Percentiles rank a stretch among this genome's conserved stretches.
phyloP scores from a whole-genome alignment of 2,329 filamentous ascomycete species.

The Neoarthrinium moseri region DNA sequence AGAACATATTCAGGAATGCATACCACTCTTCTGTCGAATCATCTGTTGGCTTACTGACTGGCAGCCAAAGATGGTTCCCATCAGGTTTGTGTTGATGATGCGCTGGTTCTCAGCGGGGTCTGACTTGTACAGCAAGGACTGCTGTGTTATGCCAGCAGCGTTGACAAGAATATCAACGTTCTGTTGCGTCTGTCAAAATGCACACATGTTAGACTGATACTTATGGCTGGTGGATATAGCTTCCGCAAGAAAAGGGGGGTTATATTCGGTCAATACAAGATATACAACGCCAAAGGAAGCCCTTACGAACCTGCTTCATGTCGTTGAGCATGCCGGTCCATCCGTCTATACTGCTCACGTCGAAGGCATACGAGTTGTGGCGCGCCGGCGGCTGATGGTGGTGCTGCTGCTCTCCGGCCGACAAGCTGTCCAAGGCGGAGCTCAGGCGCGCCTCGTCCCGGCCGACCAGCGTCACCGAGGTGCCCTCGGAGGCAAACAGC shows the following conservation, averaged over 20 bases:
- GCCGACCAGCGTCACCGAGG: conserved; percentile 59
- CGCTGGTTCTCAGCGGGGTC: conserved; percentile 47
- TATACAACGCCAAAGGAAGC: neutral
- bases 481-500: conserved; percentile 63
- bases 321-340: conserved; percentile 18
- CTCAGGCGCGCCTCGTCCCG: conserved; percentile 48
- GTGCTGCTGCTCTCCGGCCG: conserved; percentile 16
- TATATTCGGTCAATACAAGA: too few relatives aligned
- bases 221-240: too few relatives aligned
- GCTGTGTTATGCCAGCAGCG: conserved; percentile 72
- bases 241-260: too few relatives aligned
- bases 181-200: conserved; percentile 13
- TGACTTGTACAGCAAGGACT: conserved; percentile 59
- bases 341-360: conserved; percentile 15
- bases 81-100: conserved; percentile 70
- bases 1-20: too few relatives aligned
- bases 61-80: conserved; percentile 62
- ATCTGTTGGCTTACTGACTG: conserved; percentile 48
- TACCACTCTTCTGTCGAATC: conserved; percentile 36
- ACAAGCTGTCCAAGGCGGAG: conserved; percentile 33
- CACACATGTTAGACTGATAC: too few relatives aligned
- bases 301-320: conserved; percentile 11
- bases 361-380: conserved; percentile 16
- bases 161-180: conserved; percentile 68
- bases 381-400: too few relatives aligned